Base-by-base conservation (phyloP, 441 rosid species). In the Eruca vesicaria region DNA sequence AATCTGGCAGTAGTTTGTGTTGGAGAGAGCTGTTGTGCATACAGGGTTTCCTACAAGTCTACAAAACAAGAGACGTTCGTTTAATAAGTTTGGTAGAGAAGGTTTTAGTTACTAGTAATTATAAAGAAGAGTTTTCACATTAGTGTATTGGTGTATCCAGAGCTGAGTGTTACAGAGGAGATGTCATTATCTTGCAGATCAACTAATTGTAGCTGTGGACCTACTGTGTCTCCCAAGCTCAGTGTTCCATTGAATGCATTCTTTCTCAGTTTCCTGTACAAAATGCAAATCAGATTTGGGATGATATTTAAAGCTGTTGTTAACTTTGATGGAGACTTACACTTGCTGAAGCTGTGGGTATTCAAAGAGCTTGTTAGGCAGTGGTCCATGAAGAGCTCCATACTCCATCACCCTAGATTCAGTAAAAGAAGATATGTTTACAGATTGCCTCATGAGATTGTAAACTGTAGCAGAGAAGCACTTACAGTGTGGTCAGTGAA, bases 11-110 rank as follows among this genome's bases (percentile, higher is more conserved):
- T 88, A 93, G 68, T 85, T 87, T 53, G 88, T 87, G 78, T 88
- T 91, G 33, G 90, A 80, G 72, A 85, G 88, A 66, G 89, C 83
- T 63, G 84, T 71, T 14, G 71, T 67, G 79, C 99, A 96, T 29
- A 96, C 95, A 0, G 98, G 98, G 71, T 96, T 96, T 72, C 95
- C 98, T 18, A 88, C 71, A 57, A 96, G 92, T 60, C 98, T 96
- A 57, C 33, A 66, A 28, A 29, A 50, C 26, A 59, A 75, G 18
- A 52, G 12, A 20, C 20, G 14, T 72, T 73, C 3, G 15, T 33
- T 29, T 19, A 52, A 31, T 77, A 48, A 15, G 26, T 28, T 23
- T 55, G 10, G 4, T 31, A 53, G 14, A 20, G 72, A n/a, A 48
- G 16, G 8, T 19, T 32, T 58, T 5, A 57, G 11, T 15, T 16